phyloP scores from a whole-genome alignment of 2,329 filamentous ascomycete species.

The Salinomyces thailandicus region DNA sequence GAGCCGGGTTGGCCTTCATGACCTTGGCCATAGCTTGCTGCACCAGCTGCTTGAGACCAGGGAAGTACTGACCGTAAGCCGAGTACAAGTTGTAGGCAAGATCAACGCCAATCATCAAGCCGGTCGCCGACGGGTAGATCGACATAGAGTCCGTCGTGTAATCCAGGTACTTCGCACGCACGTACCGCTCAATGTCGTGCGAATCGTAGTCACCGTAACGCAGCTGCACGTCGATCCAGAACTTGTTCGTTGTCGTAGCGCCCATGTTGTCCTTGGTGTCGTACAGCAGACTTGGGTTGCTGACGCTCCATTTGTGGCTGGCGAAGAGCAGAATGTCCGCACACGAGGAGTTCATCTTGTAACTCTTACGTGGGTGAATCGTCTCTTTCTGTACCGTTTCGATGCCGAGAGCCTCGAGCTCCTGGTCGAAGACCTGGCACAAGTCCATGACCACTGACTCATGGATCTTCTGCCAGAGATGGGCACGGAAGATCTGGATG shows the following conservation, averaged over 20 bases:
- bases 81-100: constrained; percentile 97
- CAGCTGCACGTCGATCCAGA: constrained; percentile 96
- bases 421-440: constrained; percentile 96
- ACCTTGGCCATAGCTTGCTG: constrained; percentile 99
- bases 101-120: constrained; percentile 95
- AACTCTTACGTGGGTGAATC: constrained; percentile 96
- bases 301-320: constrained; percentile 98
- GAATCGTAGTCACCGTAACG: constrained; percentile 98
- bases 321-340: constrained; percentile 95
- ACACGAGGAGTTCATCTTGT: constrained; percentile 99
- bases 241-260: constrained; percentile 92
- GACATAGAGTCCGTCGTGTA: constrained; percentile 98
- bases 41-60: constrained; percentile 84
- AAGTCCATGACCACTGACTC: constrained; percentile 98
- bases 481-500: constrained; percentile 97
- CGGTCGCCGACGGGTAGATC: constrained; percentile 93
- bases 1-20: constrained; percentile 96
- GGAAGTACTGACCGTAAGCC: constrained; percentile 97
- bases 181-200: constrained; percentile 96
- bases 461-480: constrained; percentile 99
- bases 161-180: constrained; percentile 94
- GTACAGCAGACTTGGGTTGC: constrained; percentile 80
- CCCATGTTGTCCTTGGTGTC: constrained; percentile 96
- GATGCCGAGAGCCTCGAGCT: constrained; percentile 88
- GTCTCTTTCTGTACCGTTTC: constrained; percentile 99